phyloP scores from a whole-genome alignment of 129 eudicot genomes.

The Flaveria brownii region DNA sequence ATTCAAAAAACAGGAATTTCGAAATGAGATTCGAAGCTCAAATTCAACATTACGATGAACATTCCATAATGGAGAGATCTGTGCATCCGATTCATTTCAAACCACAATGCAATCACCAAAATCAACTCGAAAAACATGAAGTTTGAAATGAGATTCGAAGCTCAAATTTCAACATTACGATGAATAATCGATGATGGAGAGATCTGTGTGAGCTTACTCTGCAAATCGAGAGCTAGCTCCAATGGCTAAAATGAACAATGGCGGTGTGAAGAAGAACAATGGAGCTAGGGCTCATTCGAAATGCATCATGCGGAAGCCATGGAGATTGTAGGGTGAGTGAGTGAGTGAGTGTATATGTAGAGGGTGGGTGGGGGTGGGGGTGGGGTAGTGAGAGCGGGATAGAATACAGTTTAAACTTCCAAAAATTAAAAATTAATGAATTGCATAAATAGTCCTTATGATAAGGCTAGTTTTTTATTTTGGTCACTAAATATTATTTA shows the following conservation, averaged over 20 bases:
- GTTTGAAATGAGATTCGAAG: background rate
- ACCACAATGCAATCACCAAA: constrained; percentile 8
- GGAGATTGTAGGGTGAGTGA: constrained; percentile 29
- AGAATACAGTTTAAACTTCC: constrained; percentile 45
- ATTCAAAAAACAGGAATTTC: background rate
- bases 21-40: constrained; percentile 16
- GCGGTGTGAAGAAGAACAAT: constrained; percentile 23
- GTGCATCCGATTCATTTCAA: constrained; percentile 8
- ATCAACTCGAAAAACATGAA: constrained; percentile 1
- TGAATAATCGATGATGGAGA: background rate
- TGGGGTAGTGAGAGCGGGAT: constrained; percentile 59
- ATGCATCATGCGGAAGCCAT: constrained; percentile 31
- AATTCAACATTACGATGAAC: constrained; percentile 6
- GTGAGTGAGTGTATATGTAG: constrained; percentile 22
- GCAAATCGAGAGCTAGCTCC: constrained; percentile 28
- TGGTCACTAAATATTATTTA: too few relatives aligned
- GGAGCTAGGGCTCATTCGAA: constrained; percentile 41
- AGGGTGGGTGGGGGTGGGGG: constrained; percentile 12
- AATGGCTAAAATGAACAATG: constrained; percentile 31
- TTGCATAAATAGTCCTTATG: background rate
- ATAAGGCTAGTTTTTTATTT: too few relatives aligned
- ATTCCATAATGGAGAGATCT: background rate
- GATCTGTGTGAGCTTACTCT: constrained; percentile 48
- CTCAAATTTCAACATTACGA: constrained; percentile 14
- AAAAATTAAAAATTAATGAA: constrained; percentile 10